phyloP scores from a whole-genome alignment of 495 filamentous ascomycete species.

The Aspergillus egyptiacus region DNA sequence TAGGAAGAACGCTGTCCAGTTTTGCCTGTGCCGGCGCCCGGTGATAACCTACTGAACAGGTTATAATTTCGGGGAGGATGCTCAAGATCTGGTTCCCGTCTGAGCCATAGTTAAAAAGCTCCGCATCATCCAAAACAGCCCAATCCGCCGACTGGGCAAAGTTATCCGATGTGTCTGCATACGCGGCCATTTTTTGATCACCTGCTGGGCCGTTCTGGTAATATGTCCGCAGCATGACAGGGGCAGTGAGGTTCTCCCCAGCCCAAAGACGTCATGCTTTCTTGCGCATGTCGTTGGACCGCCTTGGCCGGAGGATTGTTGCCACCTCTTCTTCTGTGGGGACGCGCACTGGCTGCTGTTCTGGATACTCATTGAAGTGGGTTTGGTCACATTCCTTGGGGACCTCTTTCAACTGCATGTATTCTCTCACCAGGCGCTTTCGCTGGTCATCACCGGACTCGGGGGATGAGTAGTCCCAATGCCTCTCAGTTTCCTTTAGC shows the following conservation, averaged over 20 bases:
- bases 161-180: neutral
- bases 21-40: too few species aligned
- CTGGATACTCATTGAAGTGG: neutral
- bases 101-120: conserved; percentile 1
- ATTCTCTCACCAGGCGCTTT: conserved; percentile 11
- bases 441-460: conserved; percentile 13
- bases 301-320: conserved; percentile 13
- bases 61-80: conserved; percentile 8
- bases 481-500: neutral
- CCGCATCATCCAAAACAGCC: conserved; percentile 8
- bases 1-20: too few species aligned
- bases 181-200: conserved; percentile 11
- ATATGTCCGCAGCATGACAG: conserved; percentile 14
- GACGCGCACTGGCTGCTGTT: neutral
- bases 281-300: conserved; percentile 6
- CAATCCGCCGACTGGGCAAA: conserved; percentile 9
- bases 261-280: conserved; percentile 8
- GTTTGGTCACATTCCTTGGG: conserved; percentile 6
- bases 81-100: conserved; percentile 2
- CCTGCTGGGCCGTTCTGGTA: conserved; percentile 9
- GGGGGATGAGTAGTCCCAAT: conserved; percentile 9
- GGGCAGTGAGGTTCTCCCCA: neutral
- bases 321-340: conserved; percentile 12
- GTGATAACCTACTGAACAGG: too few species aligned
- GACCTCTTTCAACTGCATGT: conserved; percentile 13